phyloP scores from a whole-genome alignment of 2,329 filamentous ascomycete species.

The Aspergillus sp. region DNA sequence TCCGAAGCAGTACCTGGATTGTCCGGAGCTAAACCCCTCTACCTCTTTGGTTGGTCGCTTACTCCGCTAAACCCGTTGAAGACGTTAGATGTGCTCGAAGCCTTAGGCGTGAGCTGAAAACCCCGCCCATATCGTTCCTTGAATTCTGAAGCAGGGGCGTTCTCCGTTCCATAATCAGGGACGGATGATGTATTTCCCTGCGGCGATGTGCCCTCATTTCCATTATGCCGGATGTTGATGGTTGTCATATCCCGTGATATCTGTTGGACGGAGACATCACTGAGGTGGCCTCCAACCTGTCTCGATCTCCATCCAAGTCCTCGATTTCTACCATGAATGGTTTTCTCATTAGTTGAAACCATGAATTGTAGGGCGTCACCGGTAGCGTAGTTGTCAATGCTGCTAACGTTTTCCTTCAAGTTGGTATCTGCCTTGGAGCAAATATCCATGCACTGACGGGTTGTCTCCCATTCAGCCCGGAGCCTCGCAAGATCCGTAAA shows the following conservation, averaged over 20 bases:
- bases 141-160: conserved; percentile 12
- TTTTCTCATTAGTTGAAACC: conserved; percentile 29
- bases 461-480: conserved; percentile 30
- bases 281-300: conserved; percentile 28
- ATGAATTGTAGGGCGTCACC: conserved; percentile 32
- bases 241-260: conserved; percentile 24
- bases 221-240: conserved; percentile 11
- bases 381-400: conserved; percentile 28
- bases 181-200: conserved; percentile 3
- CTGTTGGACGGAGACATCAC: conserved; percentile 21
- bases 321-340: conserved; percentile 27
- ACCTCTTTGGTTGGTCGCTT: too few relatives aligned
- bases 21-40: too few relatives aligned
- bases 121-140: conserved; percentile 20
- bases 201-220: conserved; percentile 7
- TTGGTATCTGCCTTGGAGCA: conserved; percentile 23
- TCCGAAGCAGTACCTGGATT: too few relatives aligned
- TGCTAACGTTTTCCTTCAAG: conserved; percentile 22
- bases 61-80: too few relatives aligned
- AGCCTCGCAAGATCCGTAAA: conserved; percentile 25
- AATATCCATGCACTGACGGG: conserved; percentile 27
- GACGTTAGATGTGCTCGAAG: not conserved
- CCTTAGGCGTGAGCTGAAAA: conserved; percentile 4
- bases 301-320: conserved; percentile 22
- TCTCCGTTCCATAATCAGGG: conserved; percentile 5